A percentile compares a stretch with the other conserved stretches of the same genome.
Evolutionary conservation across 2,329 filamentous ascomycete genomes (phyloP).

Genomic region (Domatiomyces globalis): DNA sequence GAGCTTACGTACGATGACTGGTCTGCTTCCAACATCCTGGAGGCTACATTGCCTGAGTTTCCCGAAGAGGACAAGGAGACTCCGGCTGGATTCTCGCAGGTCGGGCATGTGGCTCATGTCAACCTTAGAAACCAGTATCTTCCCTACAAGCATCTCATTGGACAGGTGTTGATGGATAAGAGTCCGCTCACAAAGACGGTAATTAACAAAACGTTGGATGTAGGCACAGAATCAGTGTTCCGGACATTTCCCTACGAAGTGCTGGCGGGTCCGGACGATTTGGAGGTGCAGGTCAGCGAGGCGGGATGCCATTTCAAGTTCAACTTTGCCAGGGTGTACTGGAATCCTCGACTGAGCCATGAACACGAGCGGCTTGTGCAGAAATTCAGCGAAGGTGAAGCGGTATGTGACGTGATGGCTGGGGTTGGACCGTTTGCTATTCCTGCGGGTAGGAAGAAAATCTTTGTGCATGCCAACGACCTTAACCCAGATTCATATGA

Average conservation of each 20-base stretch:
- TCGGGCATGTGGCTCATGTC: slow-evolving; percentile 83
- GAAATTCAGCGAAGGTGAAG: slow-evolving; percentile 68
- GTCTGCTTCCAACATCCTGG: slow-evolving; percentile 74
- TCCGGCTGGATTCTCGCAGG: slow-evolving; percentile 72
- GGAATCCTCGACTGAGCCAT: slow-evolving; percentile 82
- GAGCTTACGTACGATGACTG: slow-evolving; percentile 72
- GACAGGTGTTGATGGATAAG: slow-evolving; percentile 77
- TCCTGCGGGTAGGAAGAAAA: slow-evolving; percentile 74
- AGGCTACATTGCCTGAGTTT: slow-evolving; percentile 58
- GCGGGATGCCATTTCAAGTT: slow-evolving; percentile 78
- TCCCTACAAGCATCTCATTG: slow-evolving; percentile 76
- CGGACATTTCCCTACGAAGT: slow-evolving; percentile 90
- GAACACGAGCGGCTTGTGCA: slow-evolving; percentile 72
- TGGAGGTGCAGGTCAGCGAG: slow-evolving; percentile 72
- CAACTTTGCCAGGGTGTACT: slow-evolving; percentile 94
- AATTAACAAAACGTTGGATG: slow-evolving; percentile 88
- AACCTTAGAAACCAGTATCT: slow-evolving; percentile 75
- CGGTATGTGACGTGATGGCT: slow-evolving; percentile 92
- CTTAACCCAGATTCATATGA: slow-evolving; percentile 80
- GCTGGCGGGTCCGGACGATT: slow-evolving; percentile 63
- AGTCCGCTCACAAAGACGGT: slow-evolving; percentile 70
- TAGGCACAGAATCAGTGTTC: slow-evolving; percentile 72
- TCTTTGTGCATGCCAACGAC: slow-evolving; percentile 95
- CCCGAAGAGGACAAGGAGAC: slow-evolving; percentile 60
- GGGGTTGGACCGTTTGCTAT: slow-evolving; percentile 92